phyloP scores from a whole-genome alignment of 169 alveolate genomes.

The Perkinsus olseni region DNA sequence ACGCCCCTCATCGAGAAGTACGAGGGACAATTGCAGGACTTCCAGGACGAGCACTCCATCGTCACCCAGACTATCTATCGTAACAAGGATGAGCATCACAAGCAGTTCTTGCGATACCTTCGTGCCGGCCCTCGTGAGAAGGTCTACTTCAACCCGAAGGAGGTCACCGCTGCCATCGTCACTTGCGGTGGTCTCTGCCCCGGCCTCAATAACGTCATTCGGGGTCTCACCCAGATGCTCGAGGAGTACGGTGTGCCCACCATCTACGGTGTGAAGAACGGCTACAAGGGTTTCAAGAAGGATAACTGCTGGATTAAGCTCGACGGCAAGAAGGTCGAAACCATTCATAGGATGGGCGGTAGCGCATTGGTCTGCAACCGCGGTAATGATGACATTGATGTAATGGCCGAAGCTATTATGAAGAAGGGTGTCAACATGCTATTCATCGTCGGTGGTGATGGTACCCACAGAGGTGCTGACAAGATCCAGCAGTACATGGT shows the following conservation, averaged over 20 bases:
- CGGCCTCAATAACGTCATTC: constrained; percentile 61
- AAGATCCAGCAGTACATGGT: constrained; percentile 43
- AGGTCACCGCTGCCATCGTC: constrained; percentile 72
- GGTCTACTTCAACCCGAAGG: constrained; percentile 50
- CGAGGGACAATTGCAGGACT: background rate
- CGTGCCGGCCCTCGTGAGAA: constrained; percentile 67
- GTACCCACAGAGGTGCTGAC: constrained; percentile 74
- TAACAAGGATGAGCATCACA: background rate
- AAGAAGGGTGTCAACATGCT: constrained; percentile 51
- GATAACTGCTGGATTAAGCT: constrained; percentile 42
- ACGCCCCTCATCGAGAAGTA: background rate
- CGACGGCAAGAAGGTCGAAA: constrained; percentile 38
- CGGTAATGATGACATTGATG: constrained; percentile 56
- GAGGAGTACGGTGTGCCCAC: constrained; percentile 60
- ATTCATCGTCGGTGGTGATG: constrained; percentile 75
- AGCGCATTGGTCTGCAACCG: constrained; percentile 63
- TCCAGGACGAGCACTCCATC: background rate
- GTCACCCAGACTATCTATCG: background rate
- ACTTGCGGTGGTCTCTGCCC: constrained; percentile 83
- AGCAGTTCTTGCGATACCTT: background rate
- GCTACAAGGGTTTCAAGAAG: constrained; percentile 61
- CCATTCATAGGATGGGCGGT: constrained; percentile 66
- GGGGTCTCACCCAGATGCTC: constrained; percentile 49
- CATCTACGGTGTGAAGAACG: constrained; percentile 63
- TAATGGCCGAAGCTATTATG: constrained; percentile 43